phyloP scores from a whole-genome alignment of 2,329 filamentous ascomycete species.

The Graphiopsis chlorocephala region DNA sequence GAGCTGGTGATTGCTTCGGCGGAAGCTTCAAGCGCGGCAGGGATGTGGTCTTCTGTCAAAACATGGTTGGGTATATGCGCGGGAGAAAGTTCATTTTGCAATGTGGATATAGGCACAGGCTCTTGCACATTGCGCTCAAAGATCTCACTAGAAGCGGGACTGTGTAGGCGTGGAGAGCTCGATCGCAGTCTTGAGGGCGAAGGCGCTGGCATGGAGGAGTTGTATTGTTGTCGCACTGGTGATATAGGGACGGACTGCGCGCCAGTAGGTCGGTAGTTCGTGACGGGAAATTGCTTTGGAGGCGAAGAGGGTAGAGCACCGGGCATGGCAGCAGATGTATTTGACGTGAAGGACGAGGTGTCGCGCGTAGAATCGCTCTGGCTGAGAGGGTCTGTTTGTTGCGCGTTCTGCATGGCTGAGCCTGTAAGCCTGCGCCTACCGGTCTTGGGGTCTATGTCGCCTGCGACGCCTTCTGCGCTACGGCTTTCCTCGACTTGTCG shows the following conservation, averaged over 20 bases:
- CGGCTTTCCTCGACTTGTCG: constrained; percentile 4
- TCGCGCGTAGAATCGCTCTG: constrained; percentile 11
- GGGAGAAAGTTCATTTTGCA: constrained; percentile 68
- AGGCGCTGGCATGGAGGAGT: constrained; percentile 21
- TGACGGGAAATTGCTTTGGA: background rate
- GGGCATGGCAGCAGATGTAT: constrained; percentile 14
- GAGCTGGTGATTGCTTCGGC: constrained; percentile 88
- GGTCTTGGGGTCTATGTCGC: constrained; percentile 21
- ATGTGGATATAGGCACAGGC: constrained; percentile 45
- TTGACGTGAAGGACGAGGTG: constrained; percentile 11
- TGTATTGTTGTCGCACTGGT: constrained; percentile 27
- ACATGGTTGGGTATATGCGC: constrained; percentile 78
- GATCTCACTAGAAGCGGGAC: constrained; percentile 73
- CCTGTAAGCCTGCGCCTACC: constrained; percentile 24
- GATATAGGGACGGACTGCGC: constrained; percentile 24
- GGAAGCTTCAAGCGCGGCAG: constrained; percentile 84
- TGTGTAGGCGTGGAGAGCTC: constrained; percentile 71
- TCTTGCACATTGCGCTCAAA: constrained; percentile 97
- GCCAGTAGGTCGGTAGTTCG: constrained; percentile 15
- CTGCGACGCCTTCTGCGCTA: background rate
- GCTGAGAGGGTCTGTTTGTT: constrained; percentile 10
- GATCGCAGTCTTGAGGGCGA: constrained; percentile 55
- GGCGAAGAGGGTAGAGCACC: constrained; percentile 11
- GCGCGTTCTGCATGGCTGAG: constrained; percentile 22
- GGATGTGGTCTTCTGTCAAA: constrained; percentile 90